Evolutionary conservation across 176 grass and related monocot species (phyloP), one percentile per base, ranked within the genome.

Genomic region (Eleusine indica): DNA sequence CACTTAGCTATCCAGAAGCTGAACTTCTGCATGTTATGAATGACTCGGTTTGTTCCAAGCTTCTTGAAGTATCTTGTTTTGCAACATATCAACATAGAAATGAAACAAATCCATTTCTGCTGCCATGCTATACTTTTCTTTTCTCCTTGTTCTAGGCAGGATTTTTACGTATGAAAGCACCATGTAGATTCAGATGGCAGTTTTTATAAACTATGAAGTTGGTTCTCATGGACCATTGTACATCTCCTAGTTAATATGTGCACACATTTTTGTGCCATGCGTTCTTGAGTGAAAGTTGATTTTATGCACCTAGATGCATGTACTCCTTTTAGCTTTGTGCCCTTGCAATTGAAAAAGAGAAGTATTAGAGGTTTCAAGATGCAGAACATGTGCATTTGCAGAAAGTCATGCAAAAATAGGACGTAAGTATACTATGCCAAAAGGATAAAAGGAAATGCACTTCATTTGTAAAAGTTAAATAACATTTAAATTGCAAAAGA

Each of bases 1-100:
- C 96, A 41, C 82, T 95, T 68, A 95, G 93, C 53, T 95, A 98
- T 65, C 96, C 96, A 73, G 96, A 98, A 84, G 68, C 89, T 65
- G 96, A 98, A 79, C 85, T 98, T 85, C 68, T 98, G 61, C 87
- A 98, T 77, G 96, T 98, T 68, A 93, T 98, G 96, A 95, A 98
- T 84, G 96, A 98, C 87, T 86, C 96, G 65, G 96, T 98, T 71
- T 78, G 89, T 82, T 88, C 56, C 46, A 86, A 79, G 49, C 65
- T 88, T 82, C 42, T 66, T 73, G 2, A 77, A 83, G 19, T 68
- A 39, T 80, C 77, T 66, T 13, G 64, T 87, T 64, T 53, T 89
- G 17, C 42, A 81, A 43, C 67, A 76, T 63, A 76, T 76, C 15
- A 70, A 60, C 12, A 63, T 84, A 40, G 12, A 60, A 47, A 70